Conservation (phyloP, 305 asterid genomes). For the Nicotiana rustica region DNA sequence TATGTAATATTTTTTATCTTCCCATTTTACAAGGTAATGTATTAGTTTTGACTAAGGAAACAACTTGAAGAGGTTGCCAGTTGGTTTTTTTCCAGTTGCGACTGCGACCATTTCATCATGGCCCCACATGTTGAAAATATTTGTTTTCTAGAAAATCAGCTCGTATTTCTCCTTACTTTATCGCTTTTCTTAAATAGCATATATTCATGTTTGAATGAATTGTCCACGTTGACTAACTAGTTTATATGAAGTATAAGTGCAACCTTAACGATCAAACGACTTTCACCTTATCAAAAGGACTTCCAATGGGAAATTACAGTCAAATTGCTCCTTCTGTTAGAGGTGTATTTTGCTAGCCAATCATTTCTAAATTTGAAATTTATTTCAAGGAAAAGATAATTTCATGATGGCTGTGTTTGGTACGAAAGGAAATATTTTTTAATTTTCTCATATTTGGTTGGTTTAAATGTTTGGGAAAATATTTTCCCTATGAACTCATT, state of each 20-base stretch:
- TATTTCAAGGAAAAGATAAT: not conserved
- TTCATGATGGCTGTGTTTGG: not conserved
- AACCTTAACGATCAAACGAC: constrained; percentile 11
- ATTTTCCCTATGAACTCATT: no score
- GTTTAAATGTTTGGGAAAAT: no score
- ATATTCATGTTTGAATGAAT: not conserved
- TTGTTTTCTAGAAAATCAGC: not conserved
- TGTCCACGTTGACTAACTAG: not conserved
- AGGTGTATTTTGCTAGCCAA: not conserved
- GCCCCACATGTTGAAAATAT: not conserved
- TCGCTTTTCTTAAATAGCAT: not conserved
- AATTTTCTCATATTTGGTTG: no score
- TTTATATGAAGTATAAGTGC: not conserved
- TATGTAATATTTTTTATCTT: no score
- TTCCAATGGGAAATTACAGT: constrained; percentile 13
- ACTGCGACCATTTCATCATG: constrained; percentile 5
- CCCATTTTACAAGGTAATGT: no score
- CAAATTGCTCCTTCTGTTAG: not conserved
- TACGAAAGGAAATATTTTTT: no score
- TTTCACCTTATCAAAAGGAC: constrained; percentile 21
- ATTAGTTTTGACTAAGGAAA: no score
- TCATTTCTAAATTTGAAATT: not conserved
- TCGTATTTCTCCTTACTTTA: not conserved
- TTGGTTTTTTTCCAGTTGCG: not conserved
- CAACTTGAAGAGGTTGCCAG: no score